These are phyloP conservation scores for Penicillium digitatum DNA, from an alignment of 2,329 filamentous ascomycete species.

Conservation along the genomic window DNA sequence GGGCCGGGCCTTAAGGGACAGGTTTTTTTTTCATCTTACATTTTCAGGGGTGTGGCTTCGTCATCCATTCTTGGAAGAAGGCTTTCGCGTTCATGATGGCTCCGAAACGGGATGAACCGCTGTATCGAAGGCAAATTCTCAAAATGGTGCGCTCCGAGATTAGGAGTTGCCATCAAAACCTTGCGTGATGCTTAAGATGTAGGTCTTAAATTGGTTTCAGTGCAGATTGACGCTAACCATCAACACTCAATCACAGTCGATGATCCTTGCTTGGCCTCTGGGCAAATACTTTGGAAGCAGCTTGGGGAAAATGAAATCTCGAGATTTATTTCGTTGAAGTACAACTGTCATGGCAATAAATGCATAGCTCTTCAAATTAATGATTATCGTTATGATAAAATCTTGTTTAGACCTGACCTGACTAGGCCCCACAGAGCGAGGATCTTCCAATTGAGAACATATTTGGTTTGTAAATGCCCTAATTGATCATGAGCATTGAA, in stretches of 20 bases:
- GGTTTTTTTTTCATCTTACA: neutral
- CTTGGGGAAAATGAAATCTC: neutral
- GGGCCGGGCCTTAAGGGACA: no score
- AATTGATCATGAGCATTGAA: fast-evolving
- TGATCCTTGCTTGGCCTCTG: neutral
- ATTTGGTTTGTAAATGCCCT: neutral
- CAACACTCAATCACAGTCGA: neutral
- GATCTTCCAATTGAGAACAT: neutral
- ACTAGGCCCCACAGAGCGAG: neutral
- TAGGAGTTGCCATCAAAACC: neutral
- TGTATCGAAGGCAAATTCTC: neutral
- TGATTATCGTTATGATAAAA: no score
- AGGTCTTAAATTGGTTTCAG: neutral
- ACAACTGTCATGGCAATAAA: no score
- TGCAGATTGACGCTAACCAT: no score
- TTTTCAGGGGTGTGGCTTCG: neutral
- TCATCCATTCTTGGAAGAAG: neutral
- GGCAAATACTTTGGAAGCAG: neutral
- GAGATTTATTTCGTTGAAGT: no score
- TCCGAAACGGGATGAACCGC: neutral
- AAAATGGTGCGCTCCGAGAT: neutral
- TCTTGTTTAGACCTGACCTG: neutral
- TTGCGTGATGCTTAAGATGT: neutral
- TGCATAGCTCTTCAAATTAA: no score
- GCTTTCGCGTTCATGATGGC: neutral